Evolutionary conservation across 2,329 filamentous ascomycete genomes (phyloP).

Genomic region (Aspergillus novoparasiticus): DNA sequence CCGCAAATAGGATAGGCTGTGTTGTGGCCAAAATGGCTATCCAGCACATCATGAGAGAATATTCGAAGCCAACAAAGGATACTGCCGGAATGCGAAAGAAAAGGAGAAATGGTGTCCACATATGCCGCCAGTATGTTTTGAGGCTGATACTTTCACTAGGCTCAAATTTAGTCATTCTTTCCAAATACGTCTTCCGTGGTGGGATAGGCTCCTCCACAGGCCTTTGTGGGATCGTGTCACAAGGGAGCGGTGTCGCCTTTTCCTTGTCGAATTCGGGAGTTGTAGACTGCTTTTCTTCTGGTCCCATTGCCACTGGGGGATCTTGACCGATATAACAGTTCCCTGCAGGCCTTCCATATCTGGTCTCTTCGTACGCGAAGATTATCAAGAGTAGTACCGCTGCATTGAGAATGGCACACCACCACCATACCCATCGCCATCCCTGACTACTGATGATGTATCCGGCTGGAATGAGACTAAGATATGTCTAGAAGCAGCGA

Average conservation of each 20-base stretch:
- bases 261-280: background rate
- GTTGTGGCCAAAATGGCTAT: slow-evolving; percentile 42
- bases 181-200: background rate
- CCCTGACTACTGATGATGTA: slow-evolving; percentile 44
- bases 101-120: slow-evolving; percentile 31
- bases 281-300: background rate
- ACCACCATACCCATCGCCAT: slow-evolving; percentile 58
- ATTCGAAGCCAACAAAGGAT: slow-evolving; percentile 42
- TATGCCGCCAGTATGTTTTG: slow-evolving; percentile 18
- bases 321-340: slow-evolving; percentile 1
- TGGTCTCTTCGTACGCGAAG: slow-evolving; percentile 52
- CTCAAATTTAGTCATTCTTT: background rate
- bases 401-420: slow-evolving; percentile 46
- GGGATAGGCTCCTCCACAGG: background rate
- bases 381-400: slow-evolving; percentile 44
- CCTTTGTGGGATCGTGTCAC: background rate
- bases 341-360: slow-evolving; percentile 18
- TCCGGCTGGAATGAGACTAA: slow-evolving; percentile 22
- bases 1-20: slow-evolving; percentile 39
- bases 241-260: background rate
- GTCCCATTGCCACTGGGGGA: background rate
- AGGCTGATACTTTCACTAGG: background rate
- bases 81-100: slow-evolving; percentile 54
- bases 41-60: slow-evolving; percentile 42
- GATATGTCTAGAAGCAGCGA: background rate